phyloP scores from a whole-genome alignment of 345 rosid species.

The Lepidium sativum region DNA sequence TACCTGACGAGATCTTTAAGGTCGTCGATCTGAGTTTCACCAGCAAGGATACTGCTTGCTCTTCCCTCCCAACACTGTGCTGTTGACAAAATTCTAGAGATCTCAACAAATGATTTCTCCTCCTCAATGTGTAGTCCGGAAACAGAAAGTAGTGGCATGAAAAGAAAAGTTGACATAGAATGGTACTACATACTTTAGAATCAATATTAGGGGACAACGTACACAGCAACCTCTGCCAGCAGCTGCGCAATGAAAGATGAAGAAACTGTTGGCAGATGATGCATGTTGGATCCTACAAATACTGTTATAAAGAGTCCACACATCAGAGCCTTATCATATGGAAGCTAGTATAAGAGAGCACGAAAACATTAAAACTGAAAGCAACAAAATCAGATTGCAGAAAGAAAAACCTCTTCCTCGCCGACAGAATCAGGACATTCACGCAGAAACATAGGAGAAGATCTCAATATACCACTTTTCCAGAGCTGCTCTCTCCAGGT shows the following conservation, averaged over 20 bases:
- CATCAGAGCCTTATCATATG: slow-evolving; percentile 3
- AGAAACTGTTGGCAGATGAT: slow-evolving; percentile 86
- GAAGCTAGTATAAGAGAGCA: background rate
- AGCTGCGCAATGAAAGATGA: slow-evolving; percentile 61
- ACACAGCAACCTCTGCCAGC: slow-evolving; percentile 53
- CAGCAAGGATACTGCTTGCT: slow-evolving; percentile 46
- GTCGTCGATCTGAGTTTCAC: slow-evolving; percentile 49
- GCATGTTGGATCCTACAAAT: slow-evolving; percentile 79
- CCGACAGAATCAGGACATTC: slow-evolving; percentile 76
- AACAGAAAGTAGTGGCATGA: slow-evolving; percentile 4
- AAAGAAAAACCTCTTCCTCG: slow-evolving; percentile 67
- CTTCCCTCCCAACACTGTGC: slow-evolving; percentile 69
- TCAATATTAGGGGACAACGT: slow-evolving; percentile 26
- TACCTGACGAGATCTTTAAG: slow-evolving; percentile 76
- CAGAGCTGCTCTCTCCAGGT: slow-evolving; percentile 74
- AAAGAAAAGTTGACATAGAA: background rate
- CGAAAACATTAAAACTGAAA: background rate
- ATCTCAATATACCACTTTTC: slow-evolving; percentile 69
- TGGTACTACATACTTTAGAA: background rate
- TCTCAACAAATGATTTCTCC: slow-evolving; percentile 46
- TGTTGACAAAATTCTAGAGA: slow-evolving; percentile 44
- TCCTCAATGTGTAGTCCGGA: slow-evolving; percentile 59
- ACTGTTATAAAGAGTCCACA: slow-evolving; percentile 10
- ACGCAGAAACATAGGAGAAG: slow-evolving; percentile 63
- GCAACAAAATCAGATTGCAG: slow-evolving; percentile 21